Conservation (phyloP, 1,284 basidiomycete genomes). For the Limonomyces culmigenus region DNA sequence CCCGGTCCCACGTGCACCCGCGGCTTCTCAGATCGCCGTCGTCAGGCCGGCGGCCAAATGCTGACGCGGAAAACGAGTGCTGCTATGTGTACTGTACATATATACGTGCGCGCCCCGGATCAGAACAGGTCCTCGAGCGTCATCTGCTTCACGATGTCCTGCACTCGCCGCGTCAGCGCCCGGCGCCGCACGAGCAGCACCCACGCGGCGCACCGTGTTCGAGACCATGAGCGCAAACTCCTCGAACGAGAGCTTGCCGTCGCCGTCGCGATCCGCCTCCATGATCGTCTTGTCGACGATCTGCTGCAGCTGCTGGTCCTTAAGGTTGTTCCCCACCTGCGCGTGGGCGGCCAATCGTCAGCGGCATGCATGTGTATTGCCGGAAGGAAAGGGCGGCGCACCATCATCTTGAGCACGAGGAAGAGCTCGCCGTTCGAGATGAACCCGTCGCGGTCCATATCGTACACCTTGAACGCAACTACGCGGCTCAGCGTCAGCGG, state of each 20-base stretch:
- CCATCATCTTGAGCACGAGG: conserved; percentile 99
- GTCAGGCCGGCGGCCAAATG: too few relatives aligned
- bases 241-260: conserved; percentile 93
- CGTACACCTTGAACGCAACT: conserved; percentile 99
- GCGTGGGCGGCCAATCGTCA: not conserved
- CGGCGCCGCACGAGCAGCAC: not conserved
- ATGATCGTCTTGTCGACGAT: conserved; percentile 99
- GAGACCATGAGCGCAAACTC: conserved; percentile 96
- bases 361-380: conserved; percentile 1
- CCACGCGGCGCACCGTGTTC: conserved; percentile 43
- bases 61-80: too few relatives aligned
- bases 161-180: conserved; percentile 1
- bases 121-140: conserved; percentile 88
- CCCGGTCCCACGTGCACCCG: too few relatives aligned
- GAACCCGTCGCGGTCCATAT: conserved; percentile 92
- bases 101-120: conserved; percentile 5
- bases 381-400: conserved; percentile 36
- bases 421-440: conserved; percentile 99
- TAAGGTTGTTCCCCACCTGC: conserved; percentile 1
- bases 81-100: conserved; percentile 2
- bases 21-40: too few relatives aligned
- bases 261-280: conserved; percentile 97
- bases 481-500: not conserved
- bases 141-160: conserved; percentile 97
- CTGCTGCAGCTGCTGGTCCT: conserved; percentile 98